Conservation (phyloP, 129 eudicot species). For the Centella asiatica region DNA sequence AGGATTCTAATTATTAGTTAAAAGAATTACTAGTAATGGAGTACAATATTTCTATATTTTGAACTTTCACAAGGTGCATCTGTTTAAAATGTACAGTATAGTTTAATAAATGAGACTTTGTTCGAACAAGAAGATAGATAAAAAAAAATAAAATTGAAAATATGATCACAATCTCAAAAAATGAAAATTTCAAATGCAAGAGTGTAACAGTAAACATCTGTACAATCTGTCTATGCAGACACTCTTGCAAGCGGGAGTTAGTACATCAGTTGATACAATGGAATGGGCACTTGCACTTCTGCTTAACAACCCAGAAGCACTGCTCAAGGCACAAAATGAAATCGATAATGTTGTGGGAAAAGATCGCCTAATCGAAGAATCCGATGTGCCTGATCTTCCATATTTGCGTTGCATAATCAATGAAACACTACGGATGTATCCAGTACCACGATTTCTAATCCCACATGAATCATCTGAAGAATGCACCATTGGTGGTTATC, state of each 20-base stretch:
- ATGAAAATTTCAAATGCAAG: background rate
- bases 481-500: constrained; percentile 20
- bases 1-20: too few species aligned
- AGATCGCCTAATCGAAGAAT: constrained; percentile 19
- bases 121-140: too few species aligned
- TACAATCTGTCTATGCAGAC: constrained; percentile 15
- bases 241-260: constrained; percentile 29
- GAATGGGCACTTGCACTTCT: constrained; percentile 37
- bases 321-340: constrained; percentile 27
- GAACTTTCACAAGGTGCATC: too few species aligned
- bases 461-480: constrained; percentile 18
- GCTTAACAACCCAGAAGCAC: constrained; percentile 23
- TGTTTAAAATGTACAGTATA: too few species aligned
- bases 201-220: background rate
- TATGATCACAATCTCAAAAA: background rate
- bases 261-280: constrained; percentile 28
- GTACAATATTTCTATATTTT: too few species aligned
- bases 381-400: constrained; percentile 24
- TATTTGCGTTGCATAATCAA: constrained; percentile 25
- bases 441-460: constrained; percentile 15
- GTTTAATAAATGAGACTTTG: too few species aligned
- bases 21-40: too few species aligned
- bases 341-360: constrained; percentile 16
- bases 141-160: too few species aligned
- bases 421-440: constrained; percentile 20